Evolutionary conservation across 2,329 filamentous ascomycete genomes (phyloP).

Genomic region (Chrysoporthe puriensis): DNA sequence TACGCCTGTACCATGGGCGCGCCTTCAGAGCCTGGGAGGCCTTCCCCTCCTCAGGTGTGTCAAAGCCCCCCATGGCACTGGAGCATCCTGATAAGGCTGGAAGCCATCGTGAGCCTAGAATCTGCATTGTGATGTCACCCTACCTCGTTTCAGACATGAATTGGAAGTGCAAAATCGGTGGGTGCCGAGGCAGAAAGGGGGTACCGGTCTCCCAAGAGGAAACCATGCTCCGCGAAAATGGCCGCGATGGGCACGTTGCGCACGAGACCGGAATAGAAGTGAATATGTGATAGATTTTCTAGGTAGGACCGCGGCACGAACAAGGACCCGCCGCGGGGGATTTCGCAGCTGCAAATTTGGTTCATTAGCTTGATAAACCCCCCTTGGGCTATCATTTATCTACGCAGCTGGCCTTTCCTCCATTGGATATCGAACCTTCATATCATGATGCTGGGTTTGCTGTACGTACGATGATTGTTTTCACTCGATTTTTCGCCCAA

Average conservation of each 20-base stretch:
- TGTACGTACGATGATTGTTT: not conserved
- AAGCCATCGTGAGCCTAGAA: not conserved
- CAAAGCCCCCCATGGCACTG: not conserved
- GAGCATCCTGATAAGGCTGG: conserved; percentile 2
- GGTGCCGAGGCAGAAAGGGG: not conserved
- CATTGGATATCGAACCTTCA: not conserved
- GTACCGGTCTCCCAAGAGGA: not conserved
- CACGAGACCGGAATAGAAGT: not conserved
- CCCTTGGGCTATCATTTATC: not conserved
- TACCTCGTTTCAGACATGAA: not conserved
- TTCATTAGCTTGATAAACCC: conserved; percentile 6
- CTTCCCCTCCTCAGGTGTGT: not conserved
- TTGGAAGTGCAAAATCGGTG: not conserved
- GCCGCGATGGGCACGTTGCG: not conserved
- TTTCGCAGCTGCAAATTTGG: not conserved
- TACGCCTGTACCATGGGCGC: not conserved
- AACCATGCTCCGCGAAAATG: not conserved
- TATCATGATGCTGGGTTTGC: not conserved
- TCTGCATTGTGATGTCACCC: conserved; percentile 11
- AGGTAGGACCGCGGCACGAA: not conserved
- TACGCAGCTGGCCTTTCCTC: not conserved
- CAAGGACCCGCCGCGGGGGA: conserved; percentile 1
- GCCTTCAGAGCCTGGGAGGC: not conserved
- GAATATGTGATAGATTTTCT: not conserved
- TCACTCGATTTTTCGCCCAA: not conserved